Evolutionary conservation across 129 eudicot genomes (phyloP).

Genomic region (Pseudognaphalium luteoalbum): DNA sequence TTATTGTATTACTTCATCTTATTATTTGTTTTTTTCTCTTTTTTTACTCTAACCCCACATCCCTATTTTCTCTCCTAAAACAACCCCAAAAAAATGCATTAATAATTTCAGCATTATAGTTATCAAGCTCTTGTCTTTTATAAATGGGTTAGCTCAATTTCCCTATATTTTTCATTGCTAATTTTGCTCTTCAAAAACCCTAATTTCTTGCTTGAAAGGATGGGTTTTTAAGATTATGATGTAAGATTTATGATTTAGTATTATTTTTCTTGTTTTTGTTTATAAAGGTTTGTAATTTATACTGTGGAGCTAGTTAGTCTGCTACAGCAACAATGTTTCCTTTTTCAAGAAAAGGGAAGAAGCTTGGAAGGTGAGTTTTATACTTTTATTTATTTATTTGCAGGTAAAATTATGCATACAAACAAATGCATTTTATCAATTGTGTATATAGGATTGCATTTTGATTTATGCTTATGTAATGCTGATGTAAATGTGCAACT

Average conservation of each 20-base stretch:
- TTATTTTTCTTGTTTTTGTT: neutral
- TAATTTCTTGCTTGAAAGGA: neutral
- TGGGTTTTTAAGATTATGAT: neutral
- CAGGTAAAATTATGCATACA: neutral
- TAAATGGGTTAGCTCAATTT: constrained; percentile 12
- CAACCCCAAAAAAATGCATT: neutral
- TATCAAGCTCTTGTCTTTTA: constrained; percentile 7
- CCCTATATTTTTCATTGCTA: neutral
- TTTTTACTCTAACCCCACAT: neutral
- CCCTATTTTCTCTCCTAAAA: neutral
- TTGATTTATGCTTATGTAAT: constrained; percentile 6
- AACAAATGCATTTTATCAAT: neutral
- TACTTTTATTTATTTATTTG: neutral
- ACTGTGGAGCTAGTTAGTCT: neutral
- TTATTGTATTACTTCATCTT: constrained; percentile 26
- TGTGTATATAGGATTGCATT: constrained; percentile 6
- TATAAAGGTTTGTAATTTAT: constrained; percentile 13
- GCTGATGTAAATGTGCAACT: neutral
- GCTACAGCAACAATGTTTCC: constrained; percentile 62
- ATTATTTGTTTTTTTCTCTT: neutral
- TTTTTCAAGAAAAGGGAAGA: constrained; percentile 77
- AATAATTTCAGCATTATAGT: constrained; percentile 1
- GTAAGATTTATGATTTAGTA: neutral
- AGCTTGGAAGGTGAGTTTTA: constrained; percentile 75
- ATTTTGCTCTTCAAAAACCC: constrained; percentile 19